These are phyloP conservation scores for Kazachstania sp. DNA, from an alignment of 1,139 yeast genomes.

Conservation along the genomic window DNA sequence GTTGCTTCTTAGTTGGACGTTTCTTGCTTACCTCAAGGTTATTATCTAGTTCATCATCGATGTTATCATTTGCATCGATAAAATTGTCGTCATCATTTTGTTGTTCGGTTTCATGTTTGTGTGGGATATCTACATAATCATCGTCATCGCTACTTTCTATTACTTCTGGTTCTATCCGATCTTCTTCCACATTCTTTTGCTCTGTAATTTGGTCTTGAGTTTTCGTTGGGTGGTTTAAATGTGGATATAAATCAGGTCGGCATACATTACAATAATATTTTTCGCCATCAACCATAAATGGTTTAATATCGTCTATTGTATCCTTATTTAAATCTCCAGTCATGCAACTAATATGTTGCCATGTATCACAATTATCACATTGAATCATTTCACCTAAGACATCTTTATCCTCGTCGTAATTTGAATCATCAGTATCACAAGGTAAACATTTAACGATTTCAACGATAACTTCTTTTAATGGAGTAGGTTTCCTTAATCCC, in stretches of 20 bases:
- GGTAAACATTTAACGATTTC: conserved; percentile 47
- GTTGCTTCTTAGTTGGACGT: background rate
- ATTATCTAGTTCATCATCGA: conserved; percentile 11
- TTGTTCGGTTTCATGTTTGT: background rate
- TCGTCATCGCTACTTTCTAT: background rate
- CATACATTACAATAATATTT: conserved; percentile 46
- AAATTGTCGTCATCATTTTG: conserved; percentile 12
- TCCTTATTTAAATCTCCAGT: conserved; percentile 34
- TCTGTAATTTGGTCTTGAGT: background rate
- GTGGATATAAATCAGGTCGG: conserved; percentile 35
- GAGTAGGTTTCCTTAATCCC: background rate
- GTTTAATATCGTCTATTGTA: conserved; percentile 25
- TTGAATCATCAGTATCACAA: conserved; percentile 58
- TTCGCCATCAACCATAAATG: conserved; percentile 33
- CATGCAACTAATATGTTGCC: conserved; percentile 82
- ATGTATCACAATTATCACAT: conserved; percentile 68
- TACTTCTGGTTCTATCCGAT: background rate
- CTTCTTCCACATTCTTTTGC: background rate
- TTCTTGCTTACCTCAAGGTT: conserved; percentile 16
- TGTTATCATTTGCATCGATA: conserved; percentile 7
- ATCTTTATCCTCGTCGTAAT: conserved; percentile 53
- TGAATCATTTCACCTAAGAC: conserved; percentile 62
- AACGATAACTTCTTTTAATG: background rate
- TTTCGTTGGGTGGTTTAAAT: conserved; percentile 18
- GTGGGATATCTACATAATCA: conserved; percentile 1